These are phyloP conservation scores for Euphorbia celastroides DNA, from an alignment of 441 rosid species.

Conservation along the genomic window DNA sequence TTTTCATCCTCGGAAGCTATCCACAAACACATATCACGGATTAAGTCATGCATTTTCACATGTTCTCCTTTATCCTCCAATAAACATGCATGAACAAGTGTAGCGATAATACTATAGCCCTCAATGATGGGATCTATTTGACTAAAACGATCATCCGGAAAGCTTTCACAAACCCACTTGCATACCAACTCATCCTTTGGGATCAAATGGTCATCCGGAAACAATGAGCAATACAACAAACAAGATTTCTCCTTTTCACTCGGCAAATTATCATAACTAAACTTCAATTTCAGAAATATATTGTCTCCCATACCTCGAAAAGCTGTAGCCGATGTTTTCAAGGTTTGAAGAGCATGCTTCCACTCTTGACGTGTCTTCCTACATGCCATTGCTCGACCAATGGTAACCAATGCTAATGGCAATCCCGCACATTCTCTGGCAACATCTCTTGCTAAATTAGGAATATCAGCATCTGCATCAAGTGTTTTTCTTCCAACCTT, in stretches of 20 bases:
- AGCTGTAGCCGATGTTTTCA: background rate
- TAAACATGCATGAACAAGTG: background rate
- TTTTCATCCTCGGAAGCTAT: background rate
- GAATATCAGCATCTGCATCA: background rate
- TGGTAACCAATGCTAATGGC: background rate
- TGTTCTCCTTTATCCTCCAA: background rate
- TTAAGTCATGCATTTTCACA: background rate
- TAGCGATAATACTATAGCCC: background rate
- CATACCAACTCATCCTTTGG: background rate
- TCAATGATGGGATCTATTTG: background rate
- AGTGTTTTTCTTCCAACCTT: background rate
- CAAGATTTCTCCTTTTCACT: background rate
- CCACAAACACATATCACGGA: conserved; percentile 1
- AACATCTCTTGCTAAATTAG: background rate
- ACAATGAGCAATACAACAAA: background rate
- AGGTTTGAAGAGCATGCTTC: background rate
- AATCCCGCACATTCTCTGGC: background rate
- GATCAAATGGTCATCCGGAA: background rate
- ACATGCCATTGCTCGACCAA: background rate
- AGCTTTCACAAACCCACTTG: background rate
- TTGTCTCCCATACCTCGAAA: background rate
- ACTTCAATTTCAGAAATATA: background rate
- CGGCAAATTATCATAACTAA: background rate
- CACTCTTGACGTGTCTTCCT: background rate
- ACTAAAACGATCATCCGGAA: background rate